These are phyloP conservation scores for Salix caprea DNA, from an alignment of 345 rosid genomes.

Conservation along the genomic window DNA sequence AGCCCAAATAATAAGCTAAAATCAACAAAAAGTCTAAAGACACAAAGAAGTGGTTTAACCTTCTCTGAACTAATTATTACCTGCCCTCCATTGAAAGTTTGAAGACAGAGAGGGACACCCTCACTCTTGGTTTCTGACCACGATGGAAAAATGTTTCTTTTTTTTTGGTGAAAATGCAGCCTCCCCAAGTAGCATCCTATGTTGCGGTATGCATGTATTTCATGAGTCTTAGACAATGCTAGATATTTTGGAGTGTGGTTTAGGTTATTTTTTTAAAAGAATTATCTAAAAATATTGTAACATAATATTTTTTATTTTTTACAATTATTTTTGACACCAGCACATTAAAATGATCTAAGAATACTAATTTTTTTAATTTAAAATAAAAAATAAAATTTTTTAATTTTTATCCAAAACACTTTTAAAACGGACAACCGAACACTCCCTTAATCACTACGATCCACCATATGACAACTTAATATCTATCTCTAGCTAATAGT, in stretches of 20 bases:
- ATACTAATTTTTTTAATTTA: too few species aligned
- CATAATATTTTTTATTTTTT: too few species aligned
- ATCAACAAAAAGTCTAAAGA: neutral
- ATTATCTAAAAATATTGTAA: too few species aligned
- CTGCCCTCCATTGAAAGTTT: slow-evolving; percentile 14
- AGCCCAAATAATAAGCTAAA: neutral
- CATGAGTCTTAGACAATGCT: neutral
- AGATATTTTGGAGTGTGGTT: too few species aligned
- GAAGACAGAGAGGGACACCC: neutral
- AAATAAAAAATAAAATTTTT: too few species aligned
- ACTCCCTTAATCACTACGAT: neutral
- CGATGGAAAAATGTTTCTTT: too few species aligned
- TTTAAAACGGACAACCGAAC: too few species aligned
- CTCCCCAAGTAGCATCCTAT: slow-evolving; percentile 13
- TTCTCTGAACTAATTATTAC: slow-evolving; percentile 16
- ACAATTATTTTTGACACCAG: too few species aligned
- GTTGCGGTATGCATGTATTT: neutral
- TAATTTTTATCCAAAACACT: too few species aligned
- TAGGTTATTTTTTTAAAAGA: too few species aligned
- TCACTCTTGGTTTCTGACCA: neutral
- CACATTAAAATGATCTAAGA: too few species aligned
- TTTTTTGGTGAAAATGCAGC: neutral
- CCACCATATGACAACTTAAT: neutral
- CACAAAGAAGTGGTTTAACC: slow-evolving; percentile 2
- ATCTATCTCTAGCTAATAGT: neutral